Evolutionary conservation across 768 basidiomycete species (phyloP).

Genomic region (Baorangia bicolor): DNA sequence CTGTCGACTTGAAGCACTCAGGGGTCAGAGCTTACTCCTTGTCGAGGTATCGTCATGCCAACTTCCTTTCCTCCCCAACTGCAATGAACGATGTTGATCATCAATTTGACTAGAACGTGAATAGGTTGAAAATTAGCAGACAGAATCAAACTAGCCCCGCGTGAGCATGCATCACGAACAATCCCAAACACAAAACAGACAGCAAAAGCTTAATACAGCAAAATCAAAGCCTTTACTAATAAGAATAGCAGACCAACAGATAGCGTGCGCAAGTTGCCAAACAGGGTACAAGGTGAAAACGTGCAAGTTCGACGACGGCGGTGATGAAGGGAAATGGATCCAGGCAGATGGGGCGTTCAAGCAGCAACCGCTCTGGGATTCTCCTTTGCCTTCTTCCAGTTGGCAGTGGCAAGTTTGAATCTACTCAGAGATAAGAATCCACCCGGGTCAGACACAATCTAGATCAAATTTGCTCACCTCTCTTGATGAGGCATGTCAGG

Average conservation of each 20-base stretch:
- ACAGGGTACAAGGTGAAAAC: slow-evolving; percentile 15
- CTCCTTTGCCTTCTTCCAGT: slow-evolving; percentile 77
- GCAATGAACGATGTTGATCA: not conserved
- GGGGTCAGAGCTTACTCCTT: slow-evolving; percentile 5
- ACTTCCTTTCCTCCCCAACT: not conserved
- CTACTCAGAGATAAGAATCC: slow-evolving; percentile 32
- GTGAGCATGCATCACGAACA: slow-evolving; percentile 1
- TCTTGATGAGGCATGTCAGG: slow-evolving; percentile 73
- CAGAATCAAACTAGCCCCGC: slow-evolving; percentile 5
- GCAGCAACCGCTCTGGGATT: slow-evolving; percentile 47
- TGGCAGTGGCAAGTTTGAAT: slow-evolving; percentile 71
- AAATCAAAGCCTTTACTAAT: slow-evolving; percentile 31
- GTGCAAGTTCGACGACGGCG: slow-evolving; percentile 6
- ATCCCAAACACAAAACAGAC: slow-evolving; percentile 6
- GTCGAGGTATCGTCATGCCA: slow-evolving; percentile 8
- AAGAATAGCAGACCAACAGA: slow-evolving; percentile 28
- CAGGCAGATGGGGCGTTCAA: slow-evolving; percentile 15
- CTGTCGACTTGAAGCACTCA: slow-evolving; percentile 12
- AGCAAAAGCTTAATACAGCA: slow-evolving; percentile 18
- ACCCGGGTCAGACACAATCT: not conserved
- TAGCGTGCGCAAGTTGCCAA: slow-evolving; percentile 17
- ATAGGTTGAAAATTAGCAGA: slow-evolving; percentile 11
- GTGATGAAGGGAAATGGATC: slow-evolving; percentile 6
- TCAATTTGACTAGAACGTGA: slow-evolving; percentile 13
- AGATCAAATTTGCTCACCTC: slow-evolving; percentile 42